phyloP scores from a whole-genome alignment of 2,329 filamentous ascomycete genomes.

The Trichoderma atroviride region DNA sequence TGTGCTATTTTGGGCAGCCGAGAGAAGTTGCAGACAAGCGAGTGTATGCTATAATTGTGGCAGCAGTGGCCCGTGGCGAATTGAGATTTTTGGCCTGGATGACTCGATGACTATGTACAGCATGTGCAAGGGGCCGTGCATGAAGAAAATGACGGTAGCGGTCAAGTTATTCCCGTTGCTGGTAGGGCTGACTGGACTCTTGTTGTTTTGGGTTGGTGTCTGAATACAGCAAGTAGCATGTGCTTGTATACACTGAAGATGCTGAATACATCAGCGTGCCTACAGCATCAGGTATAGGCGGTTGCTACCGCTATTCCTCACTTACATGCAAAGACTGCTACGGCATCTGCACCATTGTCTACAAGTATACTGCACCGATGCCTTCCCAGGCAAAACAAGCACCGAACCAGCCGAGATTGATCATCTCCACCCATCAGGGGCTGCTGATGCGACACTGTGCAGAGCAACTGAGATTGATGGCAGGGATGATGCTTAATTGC shows the following conservation, averaged over 20 bases:
- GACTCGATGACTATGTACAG: not conserved
- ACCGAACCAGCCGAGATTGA: slow-evolving; percentile 23
- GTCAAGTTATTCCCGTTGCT: slow-evolving; percentile 19
- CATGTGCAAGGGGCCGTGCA: not conserved
- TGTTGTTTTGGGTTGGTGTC: not conserved
- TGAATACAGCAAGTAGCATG: not conserved
- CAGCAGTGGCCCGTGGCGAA: slow-evolving; percentile 1
- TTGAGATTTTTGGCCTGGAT: not conserved
- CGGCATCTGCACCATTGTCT: not conserved
- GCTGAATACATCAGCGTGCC: no score
- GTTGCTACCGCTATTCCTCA: no score
- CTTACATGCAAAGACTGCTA: not conserved
- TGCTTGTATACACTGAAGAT: not conserved
- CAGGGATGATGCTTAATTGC: not conserved
- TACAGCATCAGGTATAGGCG: no score
- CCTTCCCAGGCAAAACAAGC: not conserved
- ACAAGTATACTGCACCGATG: no score
- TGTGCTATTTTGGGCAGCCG: slow-evolving; percentile 11
- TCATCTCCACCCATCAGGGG: slow-evolving; percentile 23
- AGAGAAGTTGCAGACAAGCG: slow-evolving; percentile 13
- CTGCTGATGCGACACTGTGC: slow-evolving; percentile 10
- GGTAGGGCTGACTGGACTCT: slow-evolving; percentile 10
- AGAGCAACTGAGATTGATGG: not conserved
- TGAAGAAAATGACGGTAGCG: not conserved
- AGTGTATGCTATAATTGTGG: not conserved